These are phyloP conservation scores for Torulaspora indica DNA, from an alignment of 805 yeast genomes.

Conservation along the genomic window DNA sequence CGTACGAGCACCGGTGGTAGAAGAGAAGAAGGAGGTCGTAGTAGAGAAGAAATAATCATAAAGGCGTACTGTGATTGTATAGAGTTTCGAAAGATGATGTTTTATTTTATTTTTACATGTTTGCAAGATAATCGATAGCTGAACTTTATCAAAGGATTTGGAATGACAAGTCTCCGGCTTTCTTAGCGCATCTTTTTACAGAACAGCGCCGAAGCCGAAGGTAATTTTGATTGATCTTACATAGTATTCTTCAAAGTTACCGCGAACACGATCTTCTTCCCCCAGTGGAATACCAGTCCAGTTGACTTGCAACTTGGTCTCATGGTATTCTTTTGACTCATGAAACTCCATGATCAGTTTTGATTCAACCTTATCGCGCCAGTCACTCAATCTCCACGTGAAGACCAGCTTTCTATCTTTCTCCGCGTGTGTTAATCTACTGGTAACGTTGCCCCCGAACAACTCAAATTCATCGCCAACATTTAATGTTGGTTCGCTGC, in stretches of 20 bases:
- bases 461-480: conserved; percentile 62
- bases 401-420: conserved; percentile 57
- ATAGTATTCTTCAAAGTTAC: conserved; percentile 85
- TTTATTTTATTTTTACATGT: neutral
- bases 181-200: conserved; percentile 36
- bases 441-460: conserved; percentile 84
- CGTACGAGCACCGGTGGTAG: conserved; percentile 47
- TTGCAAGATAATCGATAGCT: neutral
- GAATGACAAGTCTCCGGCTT: too few relatives aligned
- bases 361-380: conserved; percentile 86
- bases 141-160: too few relatives aligned
- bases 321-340: conserved; percentile 65
- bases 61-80: conserved; percentile 4
- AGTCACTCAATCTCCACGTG: conserved; percentile 82
- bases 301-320: conserved; percentile 70
- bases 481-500: conserved; percentile 39
- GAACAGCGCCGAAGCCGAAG: conserved; percentile 93
- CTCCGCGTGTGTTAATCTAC: conserved; percentile 59
- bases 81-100: conserved; percentile 4
- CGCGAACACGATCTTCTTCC: conserved; percentile 81
- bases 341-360: conserved; percentile 58
- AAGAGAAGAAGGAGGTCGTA: conserved; percentile 36
- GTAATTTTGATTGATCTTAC: conserved; percentile 83
- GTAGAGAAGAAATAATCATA: neutral
- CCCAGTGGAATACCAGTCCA: conserved; percentile 93